These are phyloP conservation scores for Cryptosporidium xiaoi DNA, from an alignment of 169 alveolate genomes.

Conservation along the genomic window DNA sequence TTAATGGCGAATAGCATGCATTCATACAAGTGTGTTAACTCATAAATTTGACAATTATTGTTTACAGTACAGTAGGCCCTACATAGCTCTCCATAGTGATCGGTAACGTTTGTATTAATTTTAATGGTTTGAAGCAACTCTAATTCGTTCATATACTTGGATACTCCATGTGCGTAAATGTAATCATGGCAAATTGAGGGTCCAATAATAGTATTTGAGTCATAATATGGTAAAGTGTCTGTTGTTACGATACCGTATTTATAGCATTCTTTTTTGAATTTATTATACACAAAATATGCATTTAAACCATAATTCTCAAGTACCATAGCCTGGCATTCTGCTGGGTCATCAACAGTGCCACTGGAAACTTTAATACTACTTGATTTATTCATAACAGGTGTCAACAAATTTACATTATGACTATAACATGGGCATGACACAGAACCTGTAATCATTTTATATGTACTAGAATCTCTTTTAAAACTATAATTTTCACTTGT, in stretches of 20 bases:
- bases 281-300: slow-evolving; percentile 41
- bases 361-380: slow-evolving; percentile 15
- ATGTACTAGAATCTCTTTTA: slow-evolving; percentile 48
- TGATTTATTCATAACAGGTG: slow-evolving; percentile 9
- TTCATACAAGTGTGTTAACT: slow-evolving; percentile 35
- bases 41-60: slow-evolving; percentile 29
- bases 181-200: slow-evolving; percentile 65
- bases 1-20: slow-evolving; percentile 28
- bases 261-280: slow-evolving; percentile 19
- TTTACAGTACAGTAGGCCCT: slow-evolving; percentile 38
- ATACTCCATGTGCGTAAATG: slow-evolving; percentile 27
- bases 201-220: slow-evolving; percentile 46
- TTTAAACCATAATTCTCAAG: slow-evolving; percentile 47
- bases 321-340: slow-evolving; percentile 65
- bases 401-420: slow-evolving; percentile 56
- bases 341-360: slow-evolving; percentile 4
- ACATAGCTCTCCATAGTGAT: slow-evolving; percentile 51
- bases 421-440: slow-evolving; percentile 69
- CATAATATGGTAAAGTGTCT: slow-evolving; percentile 25
- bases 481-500: slow-evolving; percentile 62
- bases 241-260: slow-evolving; percentile 52
- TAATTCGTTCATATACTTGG: slow-evolving; percentile 2
- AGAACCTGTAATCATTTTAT: slow-evolving; percentile 60
- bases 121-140: slow-evolving; percentile 5
- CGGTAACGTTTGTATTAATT: slow-evolving; percentile 32